phyloP scores from a whole-genome alignment of 768 basidiomycete species.

The Lactifluus volemus region DNA sequence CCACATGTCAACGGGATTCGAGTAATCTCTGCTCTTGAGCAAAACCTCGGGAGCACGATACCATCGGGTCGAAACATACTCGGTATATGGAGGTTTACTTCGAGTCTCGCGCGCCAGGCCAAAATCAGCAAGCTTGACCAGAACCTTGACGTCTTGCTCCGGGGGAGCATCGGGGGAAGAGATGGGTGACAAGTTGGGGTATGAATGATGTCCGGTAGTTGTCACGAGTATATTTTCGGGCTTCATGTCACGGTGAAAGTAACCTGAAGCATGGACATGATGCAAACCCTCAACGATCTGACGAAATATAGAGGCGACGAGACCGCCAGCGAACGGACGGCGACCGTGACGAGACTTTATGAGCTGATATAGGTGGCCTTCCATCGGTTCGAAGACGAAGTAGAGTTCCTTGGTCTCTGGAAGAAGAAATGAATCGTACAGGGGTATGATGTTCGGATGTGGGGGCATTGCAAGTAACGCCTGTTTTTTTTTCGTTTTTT shows the following conservation, averaged over 20 bases:
- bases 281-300: constrained; percentile 87
- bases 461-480: constrained; percentile 90
- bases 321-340: constrained; percentile 90
- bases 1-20: constrained; percentile 99
- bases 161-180: constrained; percentile 53
- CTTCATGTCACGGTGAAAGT: constrained; percentile 99
- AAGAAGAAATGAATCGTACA: constrained; percentile 99
- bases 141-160: constrained; percentile 92
- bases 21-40: constrained; percentile 85
- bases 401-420: constrained; percentile 94
- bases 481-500: constrained; percentile 32
- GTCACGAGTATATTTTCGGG: constrained; percentile 98
- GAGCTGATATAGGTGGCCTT: constrained; percentile 98
- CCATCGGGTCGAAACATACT: constrained; percentile 99
- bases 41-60: constrained; percentile 98
- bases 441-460: constrained; percentile 95
- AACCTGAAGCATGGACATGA: constrained; percentile 88
- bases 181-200: constrained; percentile 68
- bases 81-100: constrained; percentile 90
- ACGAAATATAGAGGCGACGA: constrained; percentile 89
- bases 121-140: constrained; percentile 98
- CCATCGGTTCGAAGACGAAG: constrained; percentile 99
- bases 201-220: constrained; percentile 91
- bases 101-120: constrained; percentile 88
- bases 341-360: constrained; percentile 95